Percentiles rank a stretch among this genome's conserved stretches.
These are phyloP conservation scores for Ophiostoma tasmaniense DNA, from an alignment of 2,329 filamentous ascomycete genomes.

Conservation along the genomic window DNA sequence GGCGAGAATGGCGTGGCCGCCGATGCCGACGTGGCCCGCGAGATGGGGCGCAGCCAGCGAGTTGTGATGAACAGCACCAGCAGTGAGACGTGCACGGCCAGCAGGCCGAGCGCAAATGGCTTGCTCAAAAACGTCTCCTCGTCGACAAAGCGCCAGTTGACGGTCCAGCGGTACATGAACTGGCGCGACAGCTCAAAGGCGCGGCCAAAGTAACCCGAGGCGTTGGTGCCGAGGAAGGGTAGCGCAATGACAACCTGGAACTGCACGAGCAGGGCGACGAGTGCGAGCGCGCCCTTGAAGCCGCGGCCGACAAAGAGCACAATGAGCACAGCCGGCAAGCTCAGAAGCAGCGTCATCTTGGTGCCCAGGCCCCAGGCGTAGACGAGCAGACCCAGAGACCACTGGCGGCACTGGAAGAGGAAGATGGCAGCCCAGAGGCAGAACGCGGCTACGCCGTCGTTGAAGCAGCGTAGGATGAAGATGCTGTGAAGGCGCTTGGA, in stretches of 20 bases:
- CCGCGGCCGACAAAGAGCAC: slow-evolving; percentile 68
- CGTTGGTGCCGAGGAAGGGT: slow-evolving; percentile 62
- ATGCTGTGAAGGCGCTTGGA: slow-evolving; percentile 93
- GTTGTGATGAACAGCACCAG: slow-evolving; percentile 57
- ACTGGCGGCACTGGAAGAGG: slow-evolving; percentile 64
- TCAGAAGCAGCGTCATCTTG: slow-evolving; percentile 87
- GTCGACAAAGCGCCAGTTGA: slow-evolving; percentile 95
- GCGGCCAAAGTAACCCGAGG: slow-evolving; percentile 63
- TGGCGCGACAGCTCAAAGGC: slow-evolving; percentile 87
- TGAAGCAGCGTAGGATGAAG: slow-evolving; percentile 87
- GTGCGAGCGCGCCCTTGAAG: slow-evolving; percentile 53
- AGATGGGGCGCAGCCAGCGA: slow-evolving; percentile 63
- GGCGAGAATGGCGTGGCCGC: neutral
- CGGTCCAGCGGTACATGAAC: slow-evolving; percentile 97
- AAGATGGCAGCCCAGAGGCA: slow-evolving; percentile 78
- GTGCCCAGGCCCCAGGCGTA: slow-evolving; percentile 79
- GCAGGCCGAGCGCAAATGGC: slow-evolving; percentile 58
- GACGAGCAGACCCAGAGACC: slow-evolving; percentile 61
- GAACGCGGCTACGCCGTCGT: slow-evolving; percentile 82
- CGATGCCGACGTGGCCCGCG: slow-evolving; percentile 37
- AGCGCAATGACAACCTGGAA: slow-evolving; percentile 60
- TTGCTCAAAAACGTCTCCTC: slow-evolving; percentile 68
- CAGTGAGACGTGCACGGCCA: slow-evolving; percentile 57
- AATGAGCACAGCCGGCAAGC: slow-evolving; percentile 70
- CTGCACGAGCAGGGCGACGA: slow-evolving; percentile 64